These are phyloP conservation scores for Cladosporium sp. DNA, from an alignment of 2,329 filamentous ascomycete genomes.

Conservation along the genomic window DNA sequence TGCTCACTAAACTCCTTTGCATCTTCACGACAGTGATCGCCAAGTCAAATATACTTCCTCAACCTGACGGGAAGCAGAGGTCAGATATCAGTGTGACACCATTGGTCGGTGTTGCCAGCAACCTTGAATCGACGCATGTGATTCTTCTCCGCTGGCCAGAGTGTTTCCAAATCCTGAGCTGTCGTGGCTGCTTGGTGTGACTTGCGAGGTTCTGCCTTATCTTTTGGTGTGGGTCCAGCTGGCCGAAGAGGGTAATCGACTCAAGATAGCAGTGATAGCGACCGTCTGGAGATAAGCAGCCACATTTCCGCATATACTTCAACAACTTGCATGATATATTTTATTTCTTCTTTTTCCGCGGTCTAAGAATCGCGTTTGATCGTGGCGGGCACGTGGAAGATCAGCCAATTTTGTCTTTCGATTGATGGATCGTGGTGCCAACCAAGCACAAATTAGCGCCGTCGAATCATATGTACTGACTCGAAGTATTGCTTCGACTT, in stretches of 20 bases:
- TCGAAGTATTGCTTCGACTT: no score
- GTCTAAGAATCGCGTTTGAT: not conserved
- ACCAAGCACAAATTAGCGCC: no score
- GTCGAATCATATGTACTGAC: no score
- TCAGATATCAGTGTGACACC: not conserved
- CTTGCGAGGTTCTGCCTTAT: slow-evolving; percentile 8
- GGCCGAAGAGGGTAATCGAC: not conserved
- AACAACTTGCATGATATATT: not conserved
- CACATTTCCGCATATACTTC: not conserved
- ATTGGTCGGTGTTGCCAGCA: not conserved
- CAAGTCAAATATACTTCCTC: not conserved
- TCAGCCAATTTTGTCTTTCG: not conserved
- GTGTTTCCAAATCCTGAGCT: not conserved
- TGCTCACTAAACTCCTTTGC: no score
- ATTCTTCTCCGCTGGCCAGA: not conserved
- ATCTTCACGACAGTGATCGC: not conserved
- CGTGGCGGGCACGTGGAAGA: not conserved
- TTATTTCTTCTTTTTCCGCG: not conserved
- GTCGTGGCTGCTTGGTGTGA: not conserved
- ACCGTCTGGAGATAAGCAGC: slow-evolving; percentile 1
- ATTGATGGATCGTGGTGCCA: no score
- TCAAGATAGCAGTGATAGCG: slow-evolving; percentile 9
- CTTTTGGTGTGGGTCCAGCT: slow-evolving; percentile 10
- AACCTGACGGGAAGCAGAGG: not conserved
- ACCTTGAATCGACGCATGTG: not conserved